These are phyloP conservation scores for Phoenix roebelenii DNA, from an alignment of 176 grass and related monocot species.

Conservation along the genomic window DNA sequence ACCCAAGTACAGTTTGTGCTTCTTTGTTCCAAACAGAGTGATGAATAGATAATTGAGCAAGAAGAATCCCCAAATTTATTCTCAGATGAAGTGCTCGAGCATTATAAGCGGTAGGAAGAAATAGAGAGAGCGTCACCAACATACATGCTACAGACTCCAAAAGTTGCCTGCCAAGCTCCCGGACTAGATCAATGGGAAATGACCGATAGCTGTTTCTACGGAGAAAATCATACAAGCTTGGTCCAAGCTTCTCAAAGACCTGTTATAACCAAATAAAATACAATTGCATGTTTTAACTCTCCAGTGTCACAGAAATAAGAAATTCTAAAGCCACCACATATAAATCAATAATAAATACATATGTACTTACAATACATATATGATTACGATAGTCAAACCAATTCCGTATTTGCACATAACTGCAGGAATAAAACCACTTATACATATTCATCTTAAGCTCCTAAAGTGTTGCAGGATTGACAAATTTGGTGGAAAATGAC, in stretches of 20 bases:
- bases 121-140: conserved; percentile 12
- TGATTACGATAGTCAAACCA: conserved; percentile 99
- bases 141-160: conserved; percentile 88
- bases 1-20: not conserved
- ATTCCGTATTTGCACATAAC: conserved; percentile 99
- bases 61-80: not conserved
- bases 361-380: conserved; percentile 99
- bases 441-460: conserved; percentile 72
- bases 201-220: conserved; percentile 72
- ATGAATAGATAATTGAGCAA: not conserved
- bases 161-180: conserved; percentile 86
- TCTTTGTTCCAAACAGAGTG: not conserved
- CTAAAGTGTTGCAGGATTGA: conserved; percentile 23
- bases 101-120: not conserved
- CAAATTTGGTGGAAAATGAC: conserved; percentile 23
- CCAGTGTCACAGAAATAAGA: too few species aligned
- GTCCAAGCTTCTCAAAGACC: conserved; percentile 95
- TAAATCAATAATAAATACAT: conserved; percentile 31
- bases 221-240: conserved; percentile 82
- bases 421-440: conserved; percentile 78
- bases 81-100: not conserved
- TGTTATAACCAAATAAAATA: conserved; percentile 22
- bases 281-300: too few species aligned
- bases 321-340: not conserved
- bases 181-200: conserved; percentile 80